Evolutionary conservation across 2,329 filamentous ascomycete species (phyloP), one percentile per base, ranked within the genome.

Genomic region (Ciborinia camelliae): DNA sequence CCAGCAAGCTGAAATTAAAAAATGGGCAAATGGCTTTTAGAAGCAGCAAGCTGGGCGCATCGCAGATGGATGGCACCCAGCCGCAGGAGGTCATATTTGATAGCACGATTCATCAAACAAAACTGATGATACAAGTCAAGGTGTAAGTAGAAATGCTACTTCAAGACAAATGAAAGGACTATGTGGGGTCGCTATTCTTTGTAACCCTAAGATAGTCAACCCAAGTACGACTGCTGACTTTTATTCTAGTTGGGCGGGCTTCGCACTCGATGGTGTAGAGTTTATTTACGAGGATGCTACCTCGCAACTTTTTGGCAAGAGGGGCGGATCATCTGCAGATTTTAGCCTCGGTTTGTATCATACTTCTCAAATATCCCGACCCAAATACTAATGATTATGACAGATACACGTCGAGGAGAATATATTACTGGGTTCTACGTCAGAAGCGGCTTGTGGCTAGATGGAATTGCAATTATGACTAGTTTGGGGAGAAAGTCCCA

Each of bases 281-380:
- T 98, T 99, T 76, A 82, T 90, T 66, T 98, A 97, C 74, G 94
- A 98, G 73, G 92, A 98, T 75, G 84, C 85, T 20, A 89, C 90
- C 0, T 89, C 82, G 63, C 92, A 97, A 74, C 76, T 97, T 4
- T 96, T 99, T 79, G 95, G 95, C 48, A 93, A 91, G 73, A 82
- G 84, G 63, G 90, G 89, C 15, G 90, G 89, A 9, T 88, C 88
- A 68, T 78, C 83, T 30, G 86, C 86, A 3, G 84, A 87, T 53
- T 96, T 97, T 78, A 83, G 90, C 20, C 82, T 98, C 71, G 88
- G 90, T 91, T 79, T 77, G 86, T 77, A 65, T 61, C 62, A 62
- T 43, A 18, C 12, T 23, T 23, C 26, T 30, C 30, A 41, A n/a
- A 47, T 30, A 20, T 39, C 9, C 8, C 32, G 18, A 15, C 35